Evolutionary conservation across 1,139 yeast species (phyloP), one percentile per base, ranked within the genome.

Genomic region (Suhomyces yuchorum): DNA sequence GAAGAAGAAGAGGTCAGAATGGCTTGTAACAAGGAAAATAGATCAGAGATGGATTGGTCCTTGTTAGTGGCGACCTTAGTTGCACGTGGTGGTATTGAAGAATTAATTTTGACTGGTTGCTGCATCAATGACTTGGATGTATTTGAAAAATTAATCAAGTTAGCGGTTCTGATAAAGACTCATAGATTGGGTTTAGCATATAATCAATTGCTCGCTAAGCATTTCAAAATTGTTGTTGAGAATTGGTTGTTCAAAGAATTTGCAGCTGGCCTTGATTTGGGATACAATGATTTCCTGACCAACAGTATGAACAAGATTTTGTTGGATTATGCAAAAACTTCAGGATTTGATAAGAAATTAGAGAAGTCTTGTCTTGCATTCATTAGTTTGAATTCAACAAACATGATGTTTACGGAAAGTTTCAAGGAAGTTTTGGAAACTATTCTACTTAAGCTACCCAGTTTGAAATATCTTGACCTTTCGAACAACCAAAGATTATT

Each of bases 41-140:
- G 95, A 56, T 74, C 84, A 8, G 92, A 85, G 51, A 82, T 84
- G 85, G 87, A 87, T 59, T 87, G 95, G 95, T 72, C 84, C 19
- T 65, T 86, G 38, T 71, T 87, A 52, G 82, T 84, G 3, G 92
- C 91, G 1, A 77, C 91, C 0, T 61, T 87, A 11, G 80, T 85
- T 12, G 82, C 83, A 1, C 71, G 89, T 53, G 85, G 84, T 32
- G 92, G 92, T 24, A 72, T 87, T n/a, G 89, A 83, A 48, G 92
- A 85, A 57, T 65, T 87, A 48, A 78, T 86, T 33, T 63, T 87
- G 46, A 84, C 86, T 12, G 93, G 95, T 22, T 87, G 92, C 53
- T 82, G 86, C 55, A 84, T 87, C 56, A 69, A 75, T 3, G 82
- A 80, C 51, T 58, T 78, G 37, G 71, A 67, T 7, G 73, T 81